Evolutionary conservation across 306 rosid species (phyloP).

Genomic region (Rubus parviflorus): DNA sequence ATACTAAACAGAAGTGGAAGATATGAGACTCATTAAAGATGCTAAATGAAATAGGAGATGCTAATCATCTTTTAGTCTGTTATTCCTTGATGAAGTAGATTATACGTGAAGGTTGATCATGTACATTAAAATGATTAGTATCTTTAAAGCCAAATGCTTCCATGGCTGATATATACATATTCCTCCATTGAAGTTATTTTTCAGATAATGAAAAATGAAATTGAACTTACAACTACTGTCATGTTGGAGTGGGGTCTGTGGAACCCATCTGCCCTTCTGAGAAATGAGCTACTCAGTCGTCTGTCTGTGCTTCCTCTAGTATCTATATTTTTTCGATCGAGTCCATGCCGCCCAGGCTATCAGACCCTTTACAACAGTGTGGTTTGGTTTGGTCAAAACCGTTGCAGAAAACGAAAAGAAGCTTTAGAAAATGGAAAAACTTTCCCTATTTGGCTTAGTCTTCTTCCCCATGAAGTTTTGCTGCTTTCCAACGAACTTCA

Average conservation of each 20-base stretch:
- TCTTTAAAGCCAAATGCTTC: too few species aligned
- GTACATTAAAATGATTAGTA: too few species aligned
- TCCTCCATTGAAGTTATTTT: too few species aligned
- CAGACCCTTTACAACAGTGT: not conserved
- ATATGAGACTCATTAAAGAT: too few species aligned
- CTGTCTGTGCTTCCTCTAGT: slow-evolving; percentile 1
- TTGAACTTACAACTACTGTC: not conserved
- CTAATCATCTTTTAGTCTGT: too few species aligned
- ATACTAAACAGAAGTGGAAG: too few species aligned
- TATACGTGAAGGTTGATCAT: too few species aligned
- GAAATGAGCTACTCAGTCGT: not conserved
- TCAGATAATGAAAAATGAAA: too few species aligned
- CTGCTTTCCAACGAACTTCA: not conserved
- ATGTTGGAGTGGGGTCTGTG: not conserved
- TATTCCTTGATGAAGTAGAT: too few species aligned
- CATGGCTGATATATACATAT: too few species aligned
- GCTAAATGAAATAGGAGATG: too few species aligned
- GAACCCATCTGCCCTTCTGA: not conserved
- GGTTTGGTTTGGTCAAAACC: not conserved
- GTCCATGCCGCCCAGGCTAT: not conserved
- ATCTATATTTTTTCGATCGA: not conserved
- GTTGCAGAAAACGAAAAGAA: not conserved
- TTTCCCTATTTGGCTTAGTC: not conserved
- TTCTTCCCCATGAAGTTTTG: not conserved
- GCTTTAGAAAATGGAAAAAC: not conserved